These are phyloP conservation scores for Xylaria intraflava DNA, from an alignment of 495 filamentous ascomycete genomes.

Conservation along the genomic window DNA sequence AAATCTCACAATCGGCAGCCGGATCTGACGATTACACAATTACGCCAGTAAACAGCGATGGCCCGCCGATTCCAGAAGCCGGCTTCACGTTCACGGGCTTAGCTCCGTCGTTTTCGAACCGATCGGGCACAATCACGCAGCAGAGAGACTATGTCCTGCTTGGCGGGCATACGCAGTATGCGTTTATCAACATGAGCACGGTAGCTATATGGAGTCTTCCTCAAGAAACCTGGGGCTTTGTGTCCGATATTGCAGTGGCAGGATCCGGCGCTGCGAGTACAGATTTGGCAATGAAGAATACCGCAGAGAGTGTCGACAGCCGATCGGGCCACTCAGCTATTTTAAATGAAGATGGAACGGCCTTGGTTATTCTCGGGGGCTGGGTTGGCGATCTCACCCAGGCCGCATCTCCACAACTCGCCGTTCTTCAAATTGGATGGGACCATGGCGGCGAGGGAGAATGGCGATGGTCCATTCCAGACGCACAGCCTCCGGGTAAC, in stretches of 20 bases:
- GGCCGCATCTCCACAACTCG: slow-evolving; percentile 74
- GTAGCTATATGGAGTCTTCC: slow-evolving; percentile 82
- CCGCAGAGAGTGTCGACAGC: slow-evolving; percentile 53
- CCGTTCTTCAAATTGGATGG: slow-evolving; percentile 62
- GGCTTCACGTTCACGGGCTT: slow-evolving; percentile 78
- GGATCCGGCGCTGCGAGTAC: slow-evolving; percentile 32
- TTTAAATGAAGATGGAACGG: slow-evolving; percentile 66
- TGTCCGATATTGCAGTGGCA: slow-evolving; percentile 44
- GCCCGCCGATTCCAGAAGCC: slow-evolving; percentile 68
- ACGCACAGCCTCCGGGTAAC: slow-evolving; percentile 36
- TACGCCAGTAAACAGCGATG: slow-evolving; percentile 21
- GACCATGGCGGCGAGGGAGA: slow-evolving; percentile 59
- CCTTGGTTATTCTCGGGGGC: slow-evolving; percentile 72
- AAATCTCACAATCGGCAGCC: slow-evolving; percentile 42
- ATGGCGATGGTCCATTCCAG: slow-evolving; percentile 71
- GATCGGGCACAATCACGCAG: slow-evolving; percentile 50
- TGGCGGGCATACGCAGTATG: slow-evolving; percentile 74
- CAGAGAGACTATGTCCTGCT: slow-evolving; percentile 74
- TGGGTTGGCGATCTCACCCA: slow-evolving; percentile 78
- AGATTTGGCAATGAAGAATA: slow-evolving; percentile 23
- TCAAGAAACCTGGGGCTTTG: slow-evolving; percentile 78
- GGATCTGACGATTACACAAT: slow-evolving; percentile 13
- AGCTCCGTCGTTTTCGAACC: slow-evolving; percentile 48
- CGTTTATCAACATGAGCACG: slow-evolving; percentile 90
- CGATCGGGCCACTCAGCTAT: slow-evolving; percentile 83